Conservation (phyloP, 441 rosid species). For the Eruca vesicaria region DNA sequence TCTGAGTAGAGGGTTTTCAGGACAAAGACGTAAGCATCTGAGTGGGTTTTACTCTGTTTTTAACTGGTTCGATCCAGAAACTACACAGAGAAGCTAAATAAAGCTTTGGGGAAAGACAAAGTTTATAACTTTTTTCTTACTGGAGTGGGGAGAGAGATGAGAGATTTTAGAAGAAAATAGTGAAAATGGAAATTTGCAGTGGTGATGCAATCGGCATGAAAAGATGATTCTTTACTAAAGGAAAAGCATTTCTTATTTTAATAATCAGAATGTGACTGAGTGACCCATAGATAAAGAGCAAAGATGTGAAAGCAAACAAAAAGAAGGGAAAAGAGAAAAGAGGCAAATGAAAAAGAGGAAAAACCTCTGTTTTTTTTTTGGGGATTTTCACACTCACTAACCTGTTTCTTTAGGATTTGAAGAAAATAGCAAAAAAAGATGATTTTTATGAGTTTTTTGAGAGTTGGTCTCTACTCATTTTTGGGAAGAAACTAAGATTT, state of each 20-base stretch:
- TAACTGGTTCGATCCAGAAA: slow-evolving; percentile 28
- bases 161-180: not conserved
- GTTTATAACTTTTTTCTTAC: not conserved
- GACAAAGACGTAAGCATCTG: not conserved
- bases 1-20: not conserved
- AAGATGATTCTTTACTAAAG: slow-evolving; percentile 22
- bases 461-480: not conserved
- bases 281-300: too few species aligned
- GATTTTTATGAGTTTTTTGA: not conserved
- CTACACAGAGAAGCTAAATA: not conserved
- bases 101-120: slow-evolving; percentile 29
- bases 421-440: not conserved
- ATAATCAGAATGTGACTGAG: slow-evolving; percentile 32
- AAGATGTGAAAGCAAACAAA: not conserved
- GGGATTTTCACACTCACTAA: not conserved
- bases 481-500: not conserved
- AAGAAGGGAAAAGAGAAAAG: not conserved
- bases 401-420: not conserved
- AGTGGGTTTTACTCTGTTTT: not conserved
- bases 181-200: slow-evolving; percentile 19
- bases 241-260: slow-evolving; percentile 32
- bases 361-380: not conserved
- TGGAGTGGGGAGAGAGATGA: not conserved
- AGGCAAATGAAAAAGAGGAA: not conserved
- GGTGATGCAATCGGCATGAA: not conserved